Percentiles rank a stretch among this genome's conserved stretches.
phyloP scores from a whole-genome alignment of 768 basidiomycete genomes.

The Naganishia kalamii region DNA sequence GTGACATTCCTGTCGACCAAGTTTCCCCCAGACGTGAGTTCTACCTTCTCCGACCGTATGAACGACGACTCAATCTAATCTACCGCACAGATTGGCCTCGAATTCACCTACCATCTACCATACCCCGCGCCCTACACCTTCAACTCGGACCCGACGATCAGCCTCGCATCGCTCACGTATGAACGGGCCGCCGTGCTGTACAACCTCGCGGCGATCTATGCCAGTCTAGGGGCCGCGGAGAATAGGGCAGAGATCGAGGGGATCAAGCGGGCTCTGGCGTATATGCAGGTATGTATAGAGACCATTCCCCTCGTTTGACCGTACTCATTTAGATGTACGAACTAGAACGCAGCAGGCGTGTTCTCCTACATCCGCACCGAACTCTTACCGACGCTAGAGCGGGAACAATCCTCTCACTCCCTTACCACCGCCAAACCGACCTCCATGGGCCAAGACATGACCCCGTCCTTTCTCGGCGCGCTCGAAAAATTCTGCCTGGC shows the following conservation, averaged over 20 bases:
- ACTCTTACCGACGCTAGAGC: slow-evolving; percentile 33
- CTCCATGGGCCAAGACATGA: slow-evolving; percentile 56
- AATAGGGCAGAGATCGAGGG: slow-evolving; percentile 56
- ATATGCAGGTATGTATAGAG: slow-evolving; percentile 33
- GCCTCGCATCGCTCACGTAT: slow-evolving; percentile 67
- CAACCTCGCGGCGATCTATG: slow-evolving; percentile 81
- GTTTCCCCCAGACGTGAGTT: slow-evolving; percentile 66
- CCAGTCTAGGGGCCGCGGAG: slow-evolving; percentile 65
- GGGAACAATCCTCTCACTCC: slow-evolving; percentile 27
- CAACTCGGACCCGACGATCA: slow-evolving; percentile 53
- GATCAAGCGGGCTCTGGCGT: slow-evolving; percentile 66
- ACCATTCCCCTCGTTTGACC: no score
- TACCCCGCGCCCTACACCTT: slow-evolving; percentile 52
- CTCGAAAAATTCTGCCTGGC: slow-evolving; percentile 76
- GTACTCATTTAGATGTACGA: not conserved
- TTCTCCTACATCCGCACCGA: slow-evolving; percentile 37
- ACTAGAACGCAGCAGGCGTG: slow-evolving; percentile 40
- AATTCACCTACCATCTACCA: slow-evolving; percentile 61
- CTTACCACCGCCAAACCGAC: not conserved
- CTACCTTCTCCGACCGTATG: not conserved
- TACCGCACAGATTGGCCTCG: slow-evolving; percentile 34
- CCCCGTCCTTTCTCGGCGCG: slow-evolving; percentile 56
- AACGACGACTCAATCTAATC: not conserved
- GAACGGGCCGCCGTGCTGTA: slow-evolving; percentile 73
- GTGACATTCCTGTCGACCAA: slow-evolving; percentile 76